Evolutionary conservation across 2,329 filamentous ascomycete species (phyloP), one percentile per base, ranked within the genome.

Genomic region (Chrysoporthe austroafricana): DNA sequence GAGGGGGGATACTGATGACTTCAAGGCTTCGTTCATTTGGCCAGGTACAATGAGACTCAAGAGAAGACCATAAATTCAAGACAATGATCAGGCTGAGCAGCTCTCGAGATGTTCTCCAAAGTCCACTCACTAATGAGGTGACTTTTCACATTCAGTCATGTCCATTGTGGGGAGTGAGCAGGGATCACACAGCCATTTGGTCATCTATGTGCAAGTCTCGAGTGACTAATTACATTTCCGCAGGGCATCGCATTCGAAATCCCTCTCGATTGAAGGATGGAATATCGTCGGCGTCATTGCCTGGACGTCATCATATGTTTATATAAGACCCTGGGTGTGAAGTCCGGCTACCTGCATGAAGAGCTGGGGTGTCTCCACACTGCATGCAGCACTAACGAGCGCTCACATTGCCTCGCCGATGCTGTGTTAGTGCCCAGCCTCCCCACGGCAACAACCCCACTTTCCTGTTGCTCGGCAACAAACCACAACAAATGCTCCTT

Each of bases 391-490:
- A 32, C 59, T 61, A 61, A 61, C 59, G 48, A 2, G 5, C 6
- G 4, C 9, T 21, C 1, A n/a, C 26, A 11, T 9, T 46, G 6
- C 14, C 18, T 48, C 26, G 16, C 36, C 8, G 9, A 5, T 2
- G 4, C 1, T 4, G 16, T 4, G 59, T 61, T 61, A 61, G 59
- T 46, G 43, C 39, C 42, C 43, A 46, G 59, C 43, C 43, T 60
- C 57, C 57, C 57, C 26, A 44, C 21, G 42, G 57, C 57, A 60
- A 60, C 57, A 36, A 4, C n/a, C 52, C 52, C n/a, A 63, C 66
- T 21, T 36, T 3, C 44, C 18, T 4, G 66, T 67, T 67, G 66
- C 66, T 46, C 46, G 66, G 66, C 66, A 67, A 67, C 66, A 44
- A 34, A 43, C 9, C 61, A 34, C 57, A 67, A 67, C 63, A 67